Percentiles rank a stretch among this genome's conserved stretches.
These are phyloP conservation scores for Aechmea fasciata DNA, from an alignment of 176 grass and related monocot species.

Conservation along the genomic window DNA sequence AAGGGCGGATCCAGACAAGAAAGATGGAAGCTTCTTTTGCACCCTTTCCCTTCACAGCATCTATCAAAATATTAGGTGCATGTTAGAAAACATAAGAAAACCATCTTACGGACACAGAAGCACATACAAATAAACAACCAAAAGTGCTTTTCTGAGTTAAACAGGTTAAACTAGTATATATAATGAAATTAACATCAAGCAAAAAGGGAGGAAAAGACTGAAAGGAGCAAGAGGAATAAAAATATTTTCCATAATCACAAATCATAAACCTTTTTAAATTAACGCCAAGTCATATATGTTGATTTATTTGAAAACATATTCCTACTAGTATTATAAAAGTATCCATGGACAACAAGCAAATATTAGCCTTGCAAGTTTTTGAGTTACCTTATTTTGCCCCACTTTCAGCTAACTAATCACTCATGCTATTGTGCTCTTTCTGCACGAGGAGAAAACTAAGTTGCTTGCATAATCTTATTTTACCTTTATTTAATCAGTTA, in stretches of 20 bases:
- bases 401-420: too few relatives aligned
- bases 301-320: too few relatives aligned
- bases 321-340: too few relatives aligned
- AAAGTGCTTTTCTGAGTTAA: background rate
- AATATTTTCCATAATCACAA: background rate
- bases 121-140: background rate
- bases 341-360: too few relatives aligned
- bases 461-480: too few relatives aligned
- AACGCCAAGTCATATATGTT: too few relatives aligned
- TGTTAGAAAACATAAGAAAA: slow-evolving; percentile 20
- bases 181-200: background rate
- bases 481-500: too few relatives aligned
- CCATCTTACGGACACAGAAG: background rate
- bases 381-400: too few relatives aligned
- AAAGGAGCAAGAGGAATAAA: background rate
- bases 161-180: background rate
- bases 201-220: background rate
- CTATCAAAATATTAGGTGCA: slow-evolving; percentile 27
- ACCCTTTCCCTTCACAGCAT: slow-evolving; percentile 58
- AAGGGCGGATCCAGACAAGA: slow-evolving; percentile 64
- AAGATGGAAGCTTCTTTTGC: slow-evolving; percentile 51
- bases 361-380: too few relatives aligned
- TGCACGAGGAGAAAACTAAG: too few relatives aligned
- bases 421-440: too few relatives aligned
- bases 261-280: too few relatives aligned